Conservation (phyloP, 2,329 filamentous ascomycete genomes). For the Ophiostoma ips region DNA sequence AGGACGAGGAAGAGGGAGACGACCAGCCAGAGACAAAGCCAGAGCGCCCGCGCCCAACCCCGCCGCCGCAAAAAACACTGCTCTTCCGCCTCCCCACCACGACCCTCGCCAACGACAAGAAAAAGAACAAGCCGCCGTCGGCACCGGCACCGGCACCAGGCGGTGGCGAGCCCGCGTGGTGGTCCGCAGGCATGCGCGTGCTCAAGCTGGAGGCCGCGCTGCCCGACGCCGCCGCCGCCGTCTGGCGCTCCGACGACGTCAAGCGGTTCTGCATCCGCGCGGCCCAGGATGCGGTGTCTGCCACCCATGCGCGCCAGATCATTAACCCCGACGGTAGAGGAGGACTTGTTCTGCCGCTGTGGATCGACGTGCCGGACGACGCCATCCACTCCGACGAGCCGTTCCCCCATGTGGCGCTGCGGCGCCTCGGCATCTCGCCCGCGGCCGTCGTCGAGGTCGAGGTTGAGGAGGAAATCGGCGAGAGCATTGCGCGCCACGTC, state of each 20-base stretch:
- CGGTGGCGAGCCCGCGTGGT: slow-evolving; percentile 16
- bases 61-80: not conserved
- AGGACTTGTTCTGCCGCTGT: slow-evolving; percentile 32
- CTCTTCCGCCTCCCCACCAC: not conserved
- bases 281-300: slow-evolving; percentile 10
- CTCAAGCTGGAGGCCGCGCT: slow-evolving; percentile 23
- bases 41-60: too few species aligned
- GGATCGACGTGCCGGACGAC: slow-evolving; percentile 20
- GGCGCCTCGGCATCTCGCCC: slow-evolving; percentile 18
- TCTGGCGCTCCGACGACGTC: not conserved
- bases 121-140: not conserved
- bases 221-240: slow-evolving; percentile 7
- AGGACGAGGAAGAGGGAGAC: not conserved
- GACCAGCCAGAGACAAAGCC: not conserved
- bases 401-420: slow-evolving; percentile 17
- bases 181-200: slow-evolving; percentile 23
- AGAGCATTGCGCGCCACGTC: slow-evolving; percentile 45
- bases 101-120: not conserved
- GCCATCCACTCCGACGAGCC: not conserved
- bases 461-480: slow-evolving; percentile 42
- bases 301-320: slow-evolving; percentile 15
- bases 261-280: slow-evolving; percentile 17
- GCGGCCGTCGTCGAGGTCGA: slow-evolving; percentile 27
- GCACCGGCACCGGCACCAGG: not conserved
- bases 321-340: slow-evolving; percentile 17